A percentile compares a stretch with the other conserved stretches of the same genome.
phyloP scores from a whole-genome alignment of 306 rosid genomes.

The Vigna radiata region DNA sequence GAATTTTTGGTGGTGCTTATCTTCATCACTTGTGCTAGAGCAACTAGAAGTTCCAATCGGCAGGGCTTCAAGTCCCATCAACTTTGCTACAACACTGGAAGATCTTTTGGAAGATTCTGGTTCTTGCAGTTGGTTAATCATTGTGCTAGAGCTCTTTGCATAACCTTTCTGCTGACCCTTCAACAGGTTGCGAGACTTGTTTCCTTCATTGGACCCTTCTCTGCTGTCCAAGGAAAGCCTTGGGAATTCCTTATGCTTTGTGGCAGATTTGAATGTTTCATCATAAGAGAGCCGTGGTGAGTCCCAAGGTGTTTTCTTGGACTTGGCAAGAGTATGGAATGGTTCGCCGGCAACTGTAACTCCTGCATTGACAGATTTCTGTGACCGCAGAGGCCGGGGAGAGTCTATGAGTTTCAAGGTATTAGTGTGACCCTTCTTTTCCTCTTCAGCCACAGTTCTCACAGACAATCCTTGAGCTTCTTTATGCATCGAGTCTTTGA shows the following conservation, averaged over 20 bases:
- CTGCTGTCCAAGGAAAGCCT: slow-evolving; percentile 92
- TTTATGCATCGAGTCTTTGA: slow-evolving; percentile 65
- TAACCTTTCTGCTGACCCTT: slow-evolving; percentile 56
- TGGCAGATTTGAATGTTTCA: slow-evolving; percentile 62
- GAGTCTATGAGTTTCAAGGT: slow-evolving; percentile 73
- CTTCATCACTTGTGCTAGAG: slow-evolving; percentile 50
- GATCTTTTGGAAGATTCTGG: slow-evolving; percentile 62
- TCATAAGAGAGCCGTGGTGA: slow-evolving; percentile 80
- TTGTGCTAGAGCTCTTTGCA: slow-evolving; percentile 43
- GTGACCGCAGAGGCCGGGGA: slow-evolving; percentile 67
- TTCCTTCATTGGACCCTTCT: slow-evolving; percentile 58
- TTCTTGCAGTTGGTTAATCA: slow-evolving; percentile 54
- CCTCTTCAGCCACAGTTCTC: slow-evolving; percentile 59
- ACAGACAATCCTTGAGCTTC: slow-evolving; percentile 62
- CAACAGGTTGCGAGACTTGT: slow-evolving; percentile 51
- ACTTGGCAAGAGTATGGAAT: slow-evolving; percentile 49
- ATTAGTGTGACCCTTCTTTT: slow-evolving; percentile 47
- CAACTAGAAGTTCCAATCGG: slow-evolving; percentile 41
- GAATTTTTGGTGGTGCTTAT: slow-evolving; percentile 45
- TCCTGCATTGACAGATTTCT: slow-evolving; percentile 52
- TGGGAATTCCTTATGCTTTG: slow-evolving; percentile 74
- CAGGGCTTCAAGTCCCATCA: slow-evolving; percentile 85
- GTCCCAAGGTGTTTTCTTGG: slow-evolving; percentile 59
- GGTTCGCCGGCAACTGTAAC: slow-evolving; percentile 52
- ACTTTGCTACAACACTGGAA: slow-evolving; percentile 73